A percentile compares a stretch with the other conserved stretches of the same genome.
phyloP scores from a whole-genome alignment of 2,329 filamentous ascomycete species.

The Eurotiales sp. region DNA sequence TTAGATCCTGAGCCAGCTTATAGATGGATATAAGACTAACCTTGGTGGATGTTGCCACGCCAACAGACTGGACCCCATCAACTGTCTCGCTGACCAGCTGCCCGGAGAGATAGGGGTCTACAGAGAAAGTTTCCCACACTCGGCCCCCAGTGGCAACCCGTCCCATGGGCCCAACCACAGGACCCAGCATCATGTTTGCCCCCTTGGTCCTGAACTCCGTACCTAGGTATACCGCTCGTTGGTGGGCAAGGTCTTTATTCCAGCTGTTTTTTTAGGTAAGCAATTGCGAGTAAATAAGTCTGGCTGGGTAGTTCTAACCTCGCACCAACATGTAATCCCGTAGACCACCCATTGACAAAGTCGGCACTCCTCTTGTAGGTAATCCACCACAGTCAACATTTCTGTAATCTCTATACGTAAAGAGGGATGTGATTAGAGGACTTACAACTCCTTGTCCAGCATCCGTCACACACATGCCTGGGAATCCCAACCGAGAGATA shows the following conservation, averaged over 20 bases:
- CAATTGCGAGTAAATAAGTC: neutral
- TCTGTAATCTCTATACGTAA: too few species aligned
- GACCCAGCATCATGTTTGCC: slow-evolving; percentile 74
- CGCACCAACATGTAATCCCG: neutral
- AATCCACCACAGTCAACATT: too few species aligned
- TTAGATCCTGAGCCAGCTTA: neutral
- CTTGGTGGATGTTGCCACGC: slow-evolving; percentile 42
- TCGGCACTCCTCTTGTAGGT: too few species aligned
- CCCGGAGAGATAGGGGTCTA: slow-evolving; percentile 84
- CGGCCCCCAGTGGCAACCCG: slow-evolving; percentile 82
- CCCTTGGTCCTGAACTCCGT: slow-evolving; percentile 37
- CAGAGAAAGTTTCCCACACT: slow-evolving; percentile 89
- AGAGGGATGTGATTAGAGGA: neutral
- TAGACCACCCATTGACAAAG: slow-evolving; percentile 1
- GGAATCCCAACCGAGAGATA: slow-evolving; percentile 29
- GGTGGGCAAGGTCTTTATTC: neutral
- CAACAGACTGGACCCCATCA: slow-evolving; percentile 68
- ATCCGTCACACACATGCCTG: slow-evolving; percentile 41
- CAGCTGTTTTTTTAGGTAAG: neutral
- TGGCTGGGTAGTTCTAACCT: neutral
- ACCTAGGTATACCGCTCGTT: neutral
- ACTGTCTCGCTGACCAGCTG: slow-evolving; percentile 76
- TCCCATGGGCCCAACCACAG: slow-evolving; percentile 77
- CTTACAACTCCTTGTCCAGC: slow-evolving; percentile 38
- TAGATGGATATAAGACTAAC: slow-evolving; percentile 48